Evolutionary conservation across 1,284 basidiomycete species (phyloP).

Genomic region (Irpex sp.): DNA sequence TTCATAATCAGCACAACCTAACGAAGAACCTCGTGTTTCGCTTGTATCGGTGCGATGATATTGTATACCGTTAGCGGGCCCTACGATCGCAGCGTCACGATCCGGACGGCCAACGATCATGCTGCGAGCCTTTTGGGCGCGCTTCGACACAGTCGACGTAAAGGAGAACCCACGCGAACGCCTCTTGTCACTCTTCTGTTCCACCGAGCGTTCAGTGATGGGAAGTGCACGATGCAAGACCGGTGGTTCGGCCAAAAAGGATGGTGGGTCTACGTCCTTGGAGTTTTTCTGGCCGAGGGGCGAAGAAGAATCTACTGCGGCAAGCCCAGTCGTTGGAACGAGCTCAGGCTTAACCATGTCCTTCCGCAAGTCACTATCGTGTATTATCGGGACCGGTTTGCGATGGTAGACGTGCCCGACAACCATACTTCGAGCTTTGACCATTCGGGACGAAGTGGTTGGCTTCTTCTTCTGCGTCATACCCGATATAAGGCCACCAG

Average conservation of each 20-base stretch:
- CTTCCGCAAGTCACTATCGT: neutral
- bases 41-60: neutral
- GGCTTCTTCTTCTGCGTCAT: conserved; percentile 1
- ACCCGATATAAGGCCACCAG: neutral
- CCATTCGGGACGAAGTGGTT: neutral
- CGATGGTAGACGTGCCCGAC: neutral
- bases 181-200: conserved; percentile 12
- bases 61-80: neutral
- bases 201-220: neutral
- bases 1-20: conserved; percentile 18
- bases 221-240: neutral
- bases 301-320: neutral
- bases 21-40: conserved; percentile 2
- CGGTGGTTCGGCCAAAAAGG: neutral
- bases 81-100: neutral
- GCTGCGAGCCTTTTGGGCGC: conserved; percentile 17
- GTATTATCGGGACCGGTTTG: neutral
- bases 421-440: conserved; percentile 2
- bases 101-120: conserved; percentile 14
- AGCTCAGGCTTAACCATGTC: neutral
- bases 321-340: neutral
- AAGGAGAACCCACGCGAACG: conserved; percentile 26
- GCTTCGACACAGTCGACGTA: conserved; percentile 25
- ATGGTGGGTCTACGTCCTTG: neutral
- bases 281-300: neutral